Evolutionary conservation across 768 basidiomycete species (phyloP).

Genomic region (Agaricus blazei): DNA sequence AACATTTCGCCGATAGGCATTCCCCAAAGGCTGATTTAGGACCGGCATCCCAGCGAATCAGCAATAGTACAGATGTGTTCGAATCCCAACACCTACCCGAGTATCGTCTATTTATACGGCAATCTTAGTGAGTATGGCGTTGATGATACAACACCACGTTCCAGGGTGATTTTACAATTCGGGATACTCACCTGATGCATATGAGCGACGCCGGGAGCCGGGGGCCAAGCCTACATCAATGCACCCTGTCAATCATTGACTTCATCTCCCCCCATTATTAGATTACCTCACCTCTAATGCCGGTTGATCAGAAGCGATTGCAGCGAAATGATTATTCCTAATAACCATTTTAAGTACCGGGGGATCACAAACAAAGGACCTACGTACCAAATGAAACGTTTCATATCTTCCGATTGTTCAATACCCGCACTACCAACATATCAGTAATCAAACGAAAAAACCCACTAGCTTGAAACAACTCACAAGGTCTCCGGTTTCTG

Average conservation of each 20-base stretch:
- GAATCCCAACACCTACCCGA: conserved; percentile 38
- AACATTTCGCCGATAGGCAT: conserved; percentile 80
- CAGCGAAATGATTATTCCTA: conserved; percentile 73
- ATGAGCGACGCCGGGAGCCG: conserved; percentile 31
- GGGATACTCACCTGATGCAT: conserved; percentile 49
- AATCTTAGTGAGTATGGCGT: conserved; percentile 2
- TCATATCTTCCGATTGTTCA: conserved; percentile 67
- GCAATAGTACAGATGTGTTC: no score
- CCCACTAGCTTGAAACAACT: conserved; percentile 15
- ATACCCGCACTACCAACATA: conserved; percentile 49
- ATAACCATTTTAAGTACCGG: background rate
- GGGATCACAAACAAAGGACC: background rate
- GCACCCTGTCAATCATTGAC: background rate
- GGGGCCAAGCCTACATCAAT: conserved; percentile 41
- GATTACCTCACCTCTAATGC: conserved; percentile 45
- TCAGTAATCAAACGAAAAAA: background rate
- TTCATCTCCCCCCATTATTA: background rate
- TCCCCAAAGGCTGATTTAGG: conserved; percentile 49
- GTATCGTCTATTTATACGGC: conserved; percentile 38
- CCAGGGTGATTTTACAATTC: background rate
- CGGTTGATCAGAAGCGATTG: conserved; percentile 64
- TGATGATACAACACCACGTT: background rate
- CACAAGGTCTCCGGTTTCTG: conserved; percentile 49
- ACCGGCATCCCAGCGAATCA: background rate
- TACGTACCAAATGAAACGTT: conserved; percentile 61